Percentiles rank a stretch among this genome's conserved stretches.
These are phyloP conservation scores for Torrubiellomyces zombiae DNA, from an alignment of 2,329 filamentous ascomycete species.

Conservation along the genomic window DNA sequence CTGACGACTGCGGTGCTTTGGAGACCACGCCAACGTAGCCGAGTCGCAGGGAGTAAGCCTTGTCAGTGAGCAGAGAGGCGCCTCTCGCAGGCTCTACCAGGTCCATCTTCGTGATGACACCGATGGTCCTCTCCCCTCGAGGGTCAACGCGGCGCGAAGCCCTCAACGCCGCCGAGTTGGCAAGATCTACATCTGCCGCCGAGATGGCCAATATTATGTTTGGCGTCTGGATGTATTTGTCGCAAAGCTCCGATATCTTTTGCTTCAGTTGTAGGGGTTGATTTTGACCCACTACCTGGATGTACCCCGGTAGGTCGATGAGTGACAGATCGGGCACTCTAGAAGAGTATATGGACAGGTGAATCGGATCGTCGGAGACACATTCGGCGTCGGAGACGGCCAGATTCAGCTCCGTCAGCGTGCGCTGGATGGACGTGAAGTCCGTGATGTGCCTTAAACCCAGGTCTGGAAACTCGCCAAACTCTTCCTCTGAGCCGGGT, in stretches of 20 bases:
- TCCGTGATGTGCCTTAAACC: slow-evolving; percentile 81
- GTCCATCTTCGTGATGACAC: slow-evolving; percentile 99
- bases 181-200: slow-evolving; percentile 89
- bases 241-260: slow-evolving; percentile 89
- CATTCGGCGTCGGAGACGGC: slow-evolving; percentile 84
- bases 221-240: slow-evolving; percentile 93
- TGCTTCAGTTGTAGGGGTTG: slow-evolving; percentile 86
- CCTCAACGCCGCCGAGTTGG: slow-evolving; percentile 83
- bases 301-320: slow-evolving; percentile 93
- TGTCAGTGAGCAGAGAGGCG: slow-evolving; percentile 62
- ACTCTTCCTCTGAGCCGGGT: slow-evolving; percentile 70
- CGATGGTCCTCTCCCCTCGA: slow-evolving; percentile 86
- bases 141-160: slow-evolving; percentile 87
- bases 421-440: slow-evolving; percentile 82
- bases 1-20: slow-evolving; percentile 51
- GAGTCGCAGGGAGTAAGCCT: slow-evolving; percentile 84
- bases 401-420: slow-evolving; percentile 83
- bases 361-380: slow-evolving; percentile 92
- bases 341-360: slow-evolving; percentile 86
- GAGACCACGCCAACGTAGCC: slow-evolving; percentile 94
- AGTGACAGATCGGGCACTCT: slow-evolving; percentile 89
- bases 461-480: slow-evolving; percentile 89
- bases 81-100: slow-evolving; percentile 75
- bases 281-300: slow-evolving; percentile 82
- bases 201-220: slow-evolving; percentile 97